Conservation (phyloP, 495 filamentous ascomycete species). For the Aspergillus saccharolyticus region DNA sequence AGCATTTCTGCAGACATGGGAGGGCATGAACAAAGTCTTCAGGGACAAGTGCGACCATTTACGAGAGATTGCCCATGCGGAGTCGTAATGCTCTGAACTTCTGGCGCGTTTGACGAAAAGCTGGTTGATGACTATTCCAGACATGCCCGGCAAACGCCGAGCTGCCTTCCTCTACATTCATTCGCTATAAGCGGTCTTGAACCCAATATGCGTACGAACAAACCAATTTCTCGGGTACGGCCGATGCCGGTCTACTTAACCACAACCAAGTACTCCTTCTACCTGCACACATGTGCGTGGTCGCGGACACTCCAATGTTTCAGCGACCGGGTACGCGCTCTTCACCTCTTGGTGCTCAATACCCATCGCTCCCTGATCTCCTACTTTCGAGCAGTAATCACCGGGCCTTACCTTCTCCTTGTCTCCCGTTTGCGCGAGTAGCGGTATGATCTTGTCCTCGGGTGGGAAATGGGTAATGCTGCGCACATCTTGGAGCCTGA, state of each 20-base stretch:
- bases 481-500: neutral
- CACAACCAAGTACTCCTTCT: neutral
- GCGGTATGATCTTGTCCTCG: neutral
- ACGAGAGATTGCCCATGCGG: neutral
- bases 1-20: too few relatives aligned
- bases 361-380: neutral
- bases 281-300: neutral
- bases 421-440: neutral
- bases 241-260: neutral
- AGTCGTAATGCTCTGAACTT: neutral
- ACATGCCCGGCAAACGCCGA: neutral
- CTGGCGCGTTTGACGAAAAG: neutral
- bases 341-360: neutral
- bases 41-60: too few relatives aligned
- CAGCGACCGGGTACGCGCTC: neutral
- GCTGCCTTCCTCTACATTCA: neutral
- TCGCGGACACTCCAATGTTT: neutral
- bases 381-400: neutral
- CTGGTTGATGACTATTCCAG: too few relatives aligned
- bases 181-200: neutral
- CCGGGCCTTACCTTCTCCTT: neutral
- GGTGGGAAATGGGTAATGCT: neutral
- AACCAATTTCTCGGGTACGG: neutral
- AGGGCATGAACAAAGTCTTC: neutral
- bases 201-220: neutral